A percentile compares a stretch with the other conserved stretches of the same genome.
These are phyloP conservation scores for Neofusicoccum parvum DNA, from an alignment of 2,329 filamentous ascomycete species.

Conservation along the genomic window DNA sequence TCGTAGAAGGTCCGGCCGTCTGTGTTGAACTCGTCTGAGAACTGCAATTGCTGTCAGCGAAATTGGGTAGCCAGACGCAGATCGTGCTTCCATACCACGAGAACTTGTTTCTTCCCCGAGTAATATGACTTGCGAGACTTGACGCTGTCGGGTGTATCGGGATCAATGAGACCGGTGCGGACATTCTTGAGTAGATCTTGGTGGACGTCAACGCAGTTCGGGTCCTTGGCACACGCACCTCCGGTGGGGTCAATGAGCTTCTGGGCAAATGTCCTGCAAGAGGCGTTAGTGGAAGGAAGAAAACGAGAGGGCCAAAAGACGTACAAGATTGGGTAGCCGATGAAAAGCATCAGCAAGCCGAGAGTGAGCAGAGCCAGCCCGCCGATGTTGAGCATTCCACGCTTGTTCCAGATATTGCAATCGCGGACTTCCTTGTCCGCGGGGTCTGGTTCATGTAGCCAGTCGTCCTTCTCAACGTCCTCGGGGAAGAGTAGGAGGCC, in stretches of 20 bases:
- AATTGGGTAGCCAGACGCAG: background rate
- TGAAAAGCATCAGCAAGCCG: slow-evolving; percentile 66
- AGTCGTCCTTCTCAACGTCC: slow-evolving; percentile 74
- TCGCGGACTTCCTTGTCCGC: slow-evolving; percentile 63
- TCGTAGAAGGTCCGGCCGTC: slow-evolving; percentile 70
- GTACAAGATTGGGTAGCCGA: slow-evolving; percentile 71
- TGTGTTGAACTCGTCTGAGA: slow-evolving; percentile 72
- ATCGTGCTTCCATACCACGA: slow-evolving; percentile 53
- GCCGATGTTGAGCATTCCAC: slow-evolving; percentile 67
- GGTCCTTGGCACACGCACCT: slow-evolving; percentile 45
- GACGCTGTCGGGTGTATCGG: slow-evolving; percentile 63
- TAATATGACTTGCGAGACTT: slow-evolving; percentile 59
- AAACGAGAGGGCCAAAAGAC: slow-evolving; percentile 31
- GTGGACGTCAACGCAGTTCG: slow-evolving; percentile 54
- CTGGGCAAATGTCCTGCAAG: slow-evolving; percentile 60
- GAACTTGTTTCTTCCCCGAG: slow-evolving; percentile 60
- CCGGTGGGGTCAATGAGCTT: slow-evolving; percentile 39
- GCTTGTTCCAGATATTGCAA: slow-evolving; percentile 65
- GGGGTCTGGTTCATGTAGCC: slow-evolving; percentile 70
- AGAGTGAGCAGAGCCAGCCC: slow-evolving; percentile 62
- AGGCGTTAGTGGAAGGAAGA: background rate
- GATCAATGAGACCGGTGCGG: slow-evolving; percentile 64
- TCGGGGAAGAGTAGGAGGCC: slow-evolving; percentile 69
- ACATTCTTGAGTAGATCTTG: slow-evolving; percentile 58
- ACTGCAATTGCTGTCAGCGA: slow-evolving; percentile 42